A percentile compares a stretch with the other conserved stretches of the same genome.
Conservation (phyloP, 2,329 filamentous ascomycete genomes). For the Xylaria sp. region DNA sequence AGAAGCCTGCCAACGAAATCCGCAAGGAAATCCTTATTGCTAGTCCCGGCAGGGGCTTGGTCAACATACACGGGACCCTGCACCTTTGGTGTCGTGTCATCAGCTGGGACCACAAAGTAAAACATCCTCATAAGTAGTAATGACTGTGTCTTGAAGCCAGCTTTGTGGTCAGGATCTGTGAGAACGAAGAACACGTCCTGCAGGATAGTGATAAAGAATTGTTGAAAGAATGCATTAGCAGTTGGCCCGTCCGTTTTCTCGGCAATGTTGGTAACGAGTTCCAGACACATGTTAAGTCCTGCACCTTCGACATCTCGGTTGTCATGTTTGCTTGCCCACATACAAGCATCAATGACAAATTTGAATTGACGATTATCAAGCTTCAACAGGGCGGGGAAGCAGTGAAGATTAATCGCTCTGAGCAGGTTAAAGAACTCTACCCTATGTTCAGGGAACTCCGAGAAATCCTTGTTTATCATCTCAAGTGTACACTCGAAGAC, state of each 20-base stretch:
- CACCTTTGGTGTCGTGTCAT: slow-evolving; percentile 80
- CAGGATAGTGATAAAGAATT: slow-evolving; percentile 93
- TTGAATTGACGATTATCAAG: slow-evolving; percentile 98
- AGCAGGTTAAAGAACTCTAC: slow-evolving; percentile 99
- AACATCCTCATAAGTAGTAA: slow-evolving; percentile 95
- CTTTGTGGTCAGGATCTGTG: slow-evolving; percentile 97
- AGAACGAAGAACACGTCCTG: slow-evolving; percentile 99
- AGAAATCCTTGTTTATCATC: slow-evolving; percentile 99
- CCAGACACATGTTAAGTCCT: slow-evolving; percentile 96
- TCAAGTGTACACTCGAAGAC: slow-evolving; percentile 98
- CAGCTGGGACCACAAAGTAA: slow-evolving; percentile 85
- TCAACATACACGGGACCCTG: slow-evolving; percentile 91
- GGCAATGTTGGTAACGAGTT: slow-evolving; percentile 96
- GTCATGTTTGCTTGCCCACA: slow-evolving; percentile 99
- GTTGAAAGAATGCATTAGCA: slow-evolving; percentile 95
- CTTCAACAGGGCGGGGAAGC: slow-evolving; percentile 93
- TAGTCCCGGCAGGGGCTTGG: slow-evolving; percentile 83
- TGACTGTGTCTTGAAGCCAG: slow-evolving; percentile 97
- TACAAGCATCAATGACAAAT: slow-evolving; percentile 98
- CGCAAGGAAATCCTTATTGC: slow-evolving; percentile 89
- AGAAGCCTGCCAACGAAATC: slow-evolving; percentile 88
- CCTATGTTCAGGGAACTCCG: slow-evolving; percentile 96
- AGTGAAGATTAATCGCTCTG: slow-evolving; percentile 94
- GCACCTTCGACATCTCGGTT: slow-evolving; percentile 97
- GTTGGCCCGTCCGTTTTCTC: slow-evolving; percentile 88